A percentile compares a stretch with the other conserved stretches of the same genome.
Conservation (phyloP, 2,329 filamentous ascomycete genomes). For the Beauveria caledonica region DNA sequence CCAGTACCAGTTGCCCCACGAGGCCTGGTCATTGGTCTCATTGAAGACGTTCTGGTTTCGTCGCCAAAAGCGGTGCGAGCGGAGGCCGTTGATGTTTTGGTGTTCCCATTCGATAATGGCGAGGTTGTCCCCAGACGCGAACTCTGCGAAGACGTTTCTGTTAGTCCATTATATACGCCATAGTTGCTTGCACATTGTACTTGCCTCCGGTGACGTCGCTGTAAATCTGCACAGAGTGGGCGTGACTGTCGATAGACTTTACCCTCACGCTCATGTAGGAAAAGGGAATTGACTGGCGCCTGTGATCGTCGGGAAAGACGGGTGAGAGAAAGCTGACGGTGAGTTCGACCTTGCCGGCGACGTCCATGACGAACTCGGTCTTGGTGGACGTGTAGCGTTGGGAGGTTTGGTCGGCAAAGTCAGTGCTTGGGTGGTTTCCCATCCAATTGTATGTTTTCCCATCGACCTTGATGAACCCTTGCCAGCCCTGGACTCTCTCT, state of each 20-base stretch:
- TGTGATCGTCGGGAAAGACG: constrained; percentile 56
- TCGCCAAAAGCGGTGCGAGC: constrained; percentile 57
- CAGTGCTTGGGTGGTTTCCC: constrained; percentile 44
- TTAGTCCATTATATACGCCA: constrained; percentile 30
- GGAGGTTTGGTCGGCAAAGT: constrained; percentile 49
- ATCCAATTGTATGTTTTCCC: constrained; percentile 58
- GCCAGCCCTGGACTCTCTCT: constrained; percentile 50
- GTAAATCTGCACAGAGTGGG: constrained; percentile 62
- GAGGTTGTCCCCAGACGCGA: constrained; percentile 54
- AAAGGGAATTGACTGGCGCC: constrained; percentile 59
- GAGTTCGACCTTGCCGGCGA: constrained; percentile 52
- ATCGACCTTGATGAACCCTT: constrained; percentile 62
- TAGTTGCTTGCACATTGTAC: constrained; percentile 29
- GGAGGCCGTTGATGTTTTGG: constrained; percentile 39
- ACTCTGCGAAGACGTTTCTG: constrained; percentile 43
- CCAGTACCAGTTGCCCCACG: constrained; percentile 78
- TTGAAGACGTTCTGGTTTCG: constrained; percentile 56
- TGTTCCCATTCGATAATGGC: constrained; percentile 56
- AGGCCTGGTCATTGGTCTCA: constrained; percentile 61
- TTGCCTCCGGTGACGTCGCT: constrained; percentile 51
- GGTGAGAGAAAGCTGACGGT: constrained; percentile 65
- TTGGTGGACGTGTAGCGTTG: constrained; percentile 65
- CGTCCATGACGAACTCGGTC: constrained; percentile 61
- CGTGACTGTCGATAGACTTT: constrained; percentile 49
- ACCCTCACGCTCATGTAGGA: constrained; percentile 62